Base-by-base conservation (phyloP, 1,284 basidiomycete genomes). In the Pseudozyma pruni region DNA sequence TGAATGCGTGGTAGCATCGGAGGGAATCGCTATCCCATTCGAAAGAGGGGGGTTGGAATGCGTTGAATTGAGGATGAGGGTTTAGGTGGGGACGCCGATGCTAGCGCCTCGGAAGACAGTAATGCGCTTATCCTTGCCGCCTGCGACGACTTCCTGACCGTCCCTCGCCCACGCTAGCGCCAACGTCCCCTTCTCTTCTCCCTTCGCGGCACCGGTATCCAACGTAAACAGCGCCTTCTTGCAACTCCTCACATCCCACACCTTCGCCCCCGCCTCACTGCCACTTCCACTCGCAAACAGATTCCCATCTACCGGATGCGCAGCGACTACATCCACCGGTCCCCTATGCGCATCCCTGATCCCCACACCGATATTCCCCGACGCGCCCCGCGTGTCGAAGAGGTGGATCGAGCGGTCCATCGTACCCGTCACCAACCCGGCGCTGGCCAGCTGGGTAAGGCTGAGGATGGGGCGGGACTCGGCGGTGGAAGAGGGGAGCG, bases 1-100 rank as follows among this genome's bases (percentile, higher is more conserved):
- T 91, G 78, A 92, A 92, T 76, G 86, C 86, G 23, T 93, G 91
- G 91, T 83, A 40, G 74, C 90, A 31, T 11, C n/a, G n/a, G n/a
- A n/a, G n/a, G 19, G 37, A 4, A 20, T 13, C 13, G 31, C 31
- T 32, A n/a, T n/a, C n/a, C 34, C 39, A 22, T 23, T 14, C n/a
- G n/a, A n/a, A n/a, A n/a, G n/a, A n/a, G n/a, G n/a, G n/a, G n/a
- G n/a, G n/a, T n/a, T n/a, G n/a, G n/a, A n/a, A n/a, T n/a, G n/a
- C n/a, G n/a, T n/a, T n/a, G n/a, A n/a, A n/a, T n/a, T n/a, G n/a
- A n/a, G n/a, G n/a, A n/a, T n/a, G n/a, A n/a, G n/a, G n/a, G n/a
- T n/a, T n/a, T n/a, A n/a, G n/a, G n/a, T n/a, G n/a, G n/a, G n/a
- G 3, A 40, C 10, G 3, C 55, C 74, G 19, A 78, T 76, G 6